Percentiles rank a stretch among this genome's conserved stretches.
These are phyloP conservation scores for Puccinia novopanici DNA, from an alignment of 1,284 basidiomycete species.

Conservation along the genomic window DNA sequence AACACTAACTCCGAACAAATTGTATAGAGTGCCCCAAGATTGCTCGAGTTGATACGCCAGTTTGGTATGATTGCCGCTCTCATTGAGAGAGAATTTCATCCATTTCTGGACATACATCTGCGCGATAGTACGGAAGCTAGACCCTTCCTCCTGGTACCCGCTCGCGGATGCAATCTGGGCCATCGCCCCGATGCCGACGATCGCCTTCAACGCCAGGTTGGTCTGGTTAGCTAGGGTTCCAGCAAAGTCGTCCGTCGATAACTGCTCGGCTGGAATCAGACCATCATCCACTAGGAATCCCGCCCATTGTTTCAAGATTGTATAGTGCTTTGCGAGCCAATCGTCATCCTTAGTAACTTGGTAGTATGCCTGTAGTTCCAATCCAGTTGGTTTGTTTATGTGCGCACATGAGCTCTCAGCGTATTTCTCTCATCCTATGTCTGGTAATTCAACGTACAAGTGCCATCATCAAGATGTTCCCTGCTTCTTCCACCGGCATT, in stretches of 20 bases:
- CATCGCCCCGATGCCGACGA: conserved; percentile 58
- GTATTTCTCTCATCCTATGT: background rate
- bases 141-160: conserved; percentile 54
- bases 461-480: conserved; percentile 51
- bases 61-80: conserved; percentile 57
- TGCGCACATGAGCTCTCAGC: background rate
- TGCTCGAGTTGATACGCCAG: conserved; percentile 59
- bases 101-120: conserved; percentile 56
- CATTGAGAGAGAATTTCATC: conserved; percentile 52
- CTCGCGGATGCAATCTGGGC: conserved; percentile 55
- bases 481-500: conserved; percentile 52
- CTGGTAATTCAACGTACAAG: conserved; percentile 25
- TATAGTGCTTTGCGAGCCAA: conserved; percentile 56
- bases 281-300: conserved; percentile 57
- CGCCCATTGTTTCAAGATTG: conserved; percentile 58
- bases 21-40: conserved; percentile 59
- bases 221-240: conserved; percentile 58
- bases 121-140: conserved; percentile 55
- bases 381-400: background rate
- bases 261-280: conserved; percentile 57
- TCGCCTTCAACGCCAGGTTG: conserved; percentile 58
- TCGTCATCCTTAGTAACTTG: conserved; percentile 50
- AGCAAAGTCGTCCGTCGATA: conserved; percentile 59
- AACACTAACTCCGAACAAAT: conserved; percentile 56
- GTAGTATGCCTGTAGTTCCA: conserved; percentile 37